Evolutionary conservation across 495 filamentous ascomycete species (phyloP), one percentile per base, ranked within the genome.

Genomic region (Pyronema domesticum): DNA sequence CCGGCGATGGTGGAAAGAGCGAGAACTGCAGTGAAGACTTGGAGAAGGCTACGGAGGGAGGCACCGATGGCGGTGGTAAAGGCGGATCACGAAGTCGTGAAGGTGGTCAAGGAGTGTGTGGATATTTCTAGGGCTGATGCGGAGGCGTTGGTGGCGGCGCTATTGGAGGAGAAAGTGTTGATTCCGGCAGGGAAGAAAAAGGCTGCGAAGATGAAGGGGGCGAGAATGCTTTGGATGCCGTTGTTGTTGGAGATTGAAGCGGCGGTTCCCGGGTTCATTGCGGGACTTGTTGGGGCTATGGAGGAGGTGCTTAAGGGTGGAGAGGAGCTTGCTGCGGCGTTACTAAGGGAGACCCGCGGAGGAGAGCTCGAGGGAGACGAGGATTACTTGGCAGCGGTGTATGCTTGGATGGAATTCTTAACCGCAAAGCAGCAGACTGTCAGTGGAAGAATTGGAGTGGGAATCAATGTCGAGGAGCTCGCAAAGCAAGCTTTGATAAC

Each of bases 161-260:
- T 65, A 10, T 37, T 65, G 23, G 63, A 65, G 50, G 63, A 65
- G 51, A 65, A 62, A 30, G 63, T 59, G 6, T 33, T 65, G n/a
- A 51, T 65, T 48, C 63, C 63, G 1, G 54, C 55, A 14, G 63
- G 63, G 13, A 65, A 60, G 45, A 59, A 62, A 15, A 62, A 65
- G 18, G 55, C 44, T 1, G 10, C 60, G 4, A 34, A 59, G 19
- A 65, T 65, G 63, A 51, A 48, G 7, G 63, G 63, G 11, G 63
- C 63, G 17, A 53, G 63, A 10, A 17, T 55, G 14, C 62, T 65
- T 34, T 65, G 63, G 63, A 52, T 49, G 3, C 59, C 62, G 43
- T 54, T 65, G 23, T 39, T 65, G 37, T 56, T 56, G 13, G 17
- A 39, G 11, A 51, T 65, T 10, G 62, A 65, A 14, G 36, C 43